Base-by-base conservation (phyloP, 768 basidiomycete species). In the Inosperma sp. region DNA sequence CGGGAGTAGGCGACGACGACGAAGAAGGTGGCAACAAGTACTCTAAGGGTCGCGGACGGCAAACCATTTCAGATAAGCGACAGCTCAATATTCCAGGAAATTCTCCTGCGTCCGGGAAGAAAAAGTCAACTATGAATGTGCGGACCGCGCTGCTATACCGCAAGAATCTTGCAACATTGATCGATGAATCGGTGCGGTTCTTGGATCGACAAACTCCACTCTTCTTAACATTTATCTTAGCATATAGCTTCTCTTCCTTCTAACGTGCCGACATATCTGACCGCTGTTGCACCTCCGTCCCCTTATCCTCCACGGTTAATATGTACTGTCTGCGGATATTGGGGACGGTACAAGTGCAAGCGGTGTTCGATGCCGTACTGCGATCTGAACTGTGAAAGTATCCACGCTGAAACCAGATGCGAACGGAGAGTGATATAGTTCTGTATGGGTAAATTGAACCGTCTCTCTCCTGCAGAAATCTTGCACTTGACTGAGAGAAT, bases 311-410 rank as follows among this genome's bases (percentile, higher is more conserved):
- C 84, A 7, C 81, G 88, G 34, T 68, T 81, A 56, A 61, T 93
- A 12, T 93, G 91, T 62, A 82, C 88, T n/a, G 86, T 92, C 21
- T 93, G 91, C 58, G 88, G 91, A 3, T 92, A 88, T 65, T 86
- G 80, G 79, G 89, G 87, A 5, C 72, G 73, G 4, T 93, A 93
- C 62, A 83, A 78, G 49, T 93, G 91, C 69, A 79, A 77, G 53
- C 80, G 78, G 57, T 93, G 91, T 67, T 81, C 82, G 0, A 74
- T 89, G 74, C 72, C 83, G 2, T 92, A 83, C 56, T 93, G 91
- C 56, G 83, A 84, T 64, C 68, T 74, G 34, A 81, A 80, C 49
- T 93, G 91, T 59, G 80, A 84, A 60, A 70, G 71, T 16, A 80
- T 87, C 3, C 91, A 93, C 57, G 72, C 76, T 22, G 91, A 93